These are phyloP conservation scores for Ustulina deusta DNA, from an alignment of 2,329 filamentous ascomycete genomes.

Conservation along the genomic window DNA sequence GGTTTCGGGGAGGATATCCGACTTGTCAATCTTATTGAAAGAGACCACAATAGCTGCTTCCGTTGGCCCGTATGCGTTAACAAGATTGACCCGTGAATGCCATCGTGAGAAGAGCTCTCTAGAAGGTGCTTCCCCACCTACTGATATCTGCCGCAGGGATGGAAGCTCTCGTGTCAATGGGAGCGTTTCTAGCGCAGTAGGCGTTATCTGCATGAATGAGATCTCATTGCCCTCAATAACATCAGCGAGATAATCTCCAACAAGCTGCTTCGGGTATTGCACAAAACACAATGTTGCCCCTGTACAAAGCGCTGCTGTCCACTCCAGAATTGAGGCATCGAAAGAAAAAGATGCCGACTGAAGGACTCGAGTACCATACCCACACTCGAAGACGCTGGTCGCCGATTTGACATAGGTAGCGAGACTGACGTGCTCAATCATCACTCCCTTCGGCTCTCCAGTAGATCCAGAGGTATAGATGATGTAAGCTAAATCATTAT, in stretches of 20 bases:
- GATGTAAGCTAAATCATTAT: no score
- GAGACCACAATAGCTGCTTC: slow-evolving; percentile 7
- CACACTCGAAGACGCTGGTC: no score
- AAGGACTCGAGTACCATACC: no score
- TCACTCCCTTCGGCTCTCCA: no score
- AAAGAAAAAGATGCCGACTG: no score
- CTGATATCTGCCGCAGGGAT: slow-evolving; percentile 10
- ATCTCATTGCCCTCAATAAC: slow-evolving; percentile 15
- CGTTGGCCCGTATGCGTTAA: slow-evolving; percentile 15
- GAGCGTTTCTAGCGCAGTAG: slow-evolving; percentile 8
- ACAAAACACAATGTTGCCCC: slow-evolving; percentile 11
- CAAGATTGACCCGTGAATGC: slow-evolving; percentile 2
- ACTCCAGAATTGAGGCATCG: no score
- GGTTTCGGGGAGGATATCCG: no score
- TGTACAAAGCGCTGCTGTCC: slow-evolving; percentile 2
- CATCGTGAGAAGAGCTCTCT: slow-evolving; percentile 2
- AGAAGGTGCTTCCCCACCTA: slow-evolving; percentile 4
- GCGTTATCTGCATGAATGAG: slow-evolving; percentile 6
- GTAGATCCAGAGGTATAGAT: no score
- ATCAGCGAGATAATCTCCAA: slow-evolving; percentile 19
- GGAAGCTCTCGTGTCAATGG: not conserved
- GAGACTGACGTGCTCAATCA: no score
- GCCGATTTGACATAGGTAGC: no score
- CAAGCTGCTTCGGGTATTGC: slow-evolving; percentile 12
- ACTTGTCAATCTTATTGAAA: no score